These are phyloP conservation scores for Talaromyces sp. DNA, from an alignment of 2,329 filamentous ascomycete genomes.

Conservation along the genomic window DNA sequence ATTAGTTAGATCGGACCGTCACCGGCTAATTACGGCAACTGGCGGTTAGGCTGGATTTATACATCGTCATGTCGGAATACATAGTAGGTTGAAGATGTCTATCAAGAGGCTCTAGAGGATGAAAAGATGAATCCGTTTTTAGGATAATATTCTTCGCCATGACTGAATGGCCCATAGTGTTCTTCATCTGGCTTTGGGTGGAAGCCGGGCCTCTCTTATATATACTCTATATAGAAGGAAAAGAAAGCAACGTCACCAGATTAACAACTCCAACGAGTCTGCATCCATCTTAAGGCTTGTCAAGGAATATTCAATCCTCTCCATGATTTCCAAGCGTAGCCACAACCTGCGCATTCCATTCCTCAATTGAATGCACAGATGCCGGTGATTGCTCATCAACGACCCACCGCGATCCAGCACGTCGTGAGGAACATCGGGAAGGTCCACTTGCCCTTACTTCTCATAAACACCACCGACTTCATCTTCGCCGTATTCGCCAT, in stretches of 20 bases:
- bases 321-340: slow-evolving; percentile 6
- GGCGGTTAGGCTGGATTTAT: background rate
- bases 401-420: no score
- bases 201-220: background rate
- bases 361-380: slow-evolving; percentile 12
- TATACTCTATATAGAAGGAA: background rate
- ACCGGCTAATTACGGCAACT: background rate
- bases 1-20: background rate
- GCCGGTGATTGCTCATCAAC: no score
- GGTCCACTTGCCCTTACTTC: background rate
- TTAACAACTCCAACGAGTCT: background rate
- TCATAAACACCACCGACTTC: background rate
- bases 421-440: background rate
- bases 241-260: background rate
- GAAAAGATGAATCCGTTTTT: background rate
- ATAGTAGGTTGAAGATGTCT: background rate
- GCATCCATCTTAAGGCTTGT: background rate
- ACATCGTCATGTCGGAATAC: background rate
- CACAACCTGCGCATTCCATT: slow-evolving; percentile 15
- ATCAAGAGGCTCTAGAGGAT: background rate
- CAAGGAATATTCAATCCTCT: background rate
- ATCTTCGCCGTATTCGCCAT: background rate
- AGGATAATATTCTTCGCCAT: background rate
- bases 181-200: background rate
- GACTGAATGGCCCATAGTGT: no score